Evolutionary conservation across 805 yeast genomes (phyloP).

Genomic region (Crinitomyces ghanaensis): DNA sequence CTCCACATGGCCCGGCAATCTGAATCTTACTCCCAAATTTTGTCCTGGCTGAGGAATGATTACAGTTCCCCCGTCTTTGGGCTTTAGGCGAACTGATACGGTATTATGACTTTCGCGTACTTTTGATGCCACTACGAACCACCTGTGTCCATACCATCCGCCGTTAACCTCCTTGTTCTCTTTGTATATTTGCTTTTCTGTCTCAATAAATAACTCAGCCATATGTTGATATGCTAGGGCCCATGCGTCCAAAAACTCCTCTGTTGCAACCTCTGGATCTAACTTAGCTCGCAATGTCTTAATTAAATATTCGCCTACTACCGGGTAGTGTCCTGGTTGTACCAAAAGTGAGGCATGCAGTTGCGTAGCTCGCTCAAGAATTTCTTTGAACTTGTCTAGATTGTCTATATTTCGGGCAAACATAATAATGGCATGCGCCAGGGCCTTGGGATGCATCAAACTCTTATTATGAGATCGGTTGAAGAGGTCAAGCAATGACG

Average conservation of each 20-base stretch:
- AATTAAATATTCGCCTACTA: conserved; percentile 50
- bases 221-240: conserved; percentile 49
- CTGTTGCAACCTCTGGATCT: conserved; percentile 46
- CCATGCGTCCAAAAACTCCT: conserved; percentile 53
- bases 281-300: conserved; percentile 42
- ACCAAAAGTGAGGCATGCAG: conserved; percentile 59
- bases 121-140: conserved; percentile 35
- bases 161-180: conserved; percentile 23
- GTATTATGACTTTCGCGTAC: conserved; percentile 37
- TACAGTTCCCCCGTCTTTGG: conserved; percentile 28
- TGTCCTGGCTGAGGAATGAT: conserved; percentile 32
- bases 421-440: conserved; percentile 48
- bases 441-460: conserved; percentile 43
- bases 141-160: conserved; percentile 51
- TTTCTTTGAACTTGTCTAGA: conserved; percentile 38
- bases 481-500: neutral
- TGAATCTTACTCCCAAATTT: conserved; percentile 30
- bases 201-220: conserved; percentile 47
- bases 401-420: conserved; percentile 57
- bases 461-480: neutral
- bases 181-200: conserved; percentile 39
- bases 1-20: conserved; percentile 27
- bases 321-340: conserved; percentile 51
- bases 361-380: conserved; percentile 48
- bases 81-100: conserved; percentile 39